A percentile compares a stretch with the other conserved stretches of the same genome.
Conservation (phyloP, 306 rosid species). For the Vigna radiata region DNA sequence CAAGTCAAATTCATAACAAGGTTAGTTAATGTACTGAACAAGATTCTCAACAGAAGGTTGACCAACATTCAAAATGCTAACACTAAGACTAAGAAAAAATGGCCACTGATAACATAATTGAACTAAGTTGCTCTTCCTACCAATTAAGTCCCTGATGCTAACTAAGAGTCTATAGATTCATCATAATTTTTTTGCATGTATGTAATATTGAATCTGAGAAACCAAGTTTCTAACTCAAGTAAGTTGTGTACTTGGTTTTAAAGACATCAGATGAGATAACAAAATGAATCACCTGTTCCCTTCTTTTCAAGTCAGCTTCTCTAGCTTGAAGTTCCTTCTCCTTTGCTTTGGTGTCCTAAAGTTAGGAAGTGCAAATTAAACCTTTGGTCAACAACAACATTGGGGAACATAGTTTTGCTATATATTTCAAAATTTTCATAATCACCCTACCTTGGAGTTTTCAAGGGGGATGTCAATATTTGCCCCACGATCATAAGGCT, state of each 20-base stretch:
- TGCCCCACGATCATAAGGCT: slow-evolving; percentile 81
- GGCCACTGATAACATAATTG: slow-evolving; percentile 11
- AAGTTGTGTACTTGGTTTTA: slow-evolving; percentile 7
- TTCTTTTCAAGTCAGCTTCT: slow-evolving; percentile 86
- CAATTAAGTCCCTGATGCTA: slow-evolving; percentile 36
- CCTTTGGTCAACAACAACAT: slow-evolving; percentile 32
- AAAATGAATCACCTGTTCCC: slow-evolving; percentile 76
- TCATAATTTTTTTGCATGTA: slow-evolving; percentile 12
- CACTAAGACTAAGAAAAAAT: slow-evolving; percentile 5
- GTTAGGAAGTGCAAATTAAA: slow-evolving; percentile 36
- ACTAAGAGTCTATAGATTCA: slow-evolving; percentile 11
- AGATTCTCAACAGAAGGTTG: slow-evolving; percentile 16
- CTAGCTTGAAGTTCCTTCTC: slow-evolving; percentile 88
- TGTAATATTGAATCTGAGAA: slow-evolving; percentile 17
- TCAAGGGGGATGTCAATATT: slow-evolving; percentile 78
- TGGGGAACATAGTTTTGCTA: slow-evolving; percentile 25
- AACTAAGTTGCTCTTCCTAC: slow-evolving; percentile 1
- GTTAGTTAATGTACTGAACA: background rate
- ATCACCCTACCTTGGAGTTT: slow-evolving; percentile 56
- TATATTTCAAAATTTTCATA: slow-evolving; percentile 40
- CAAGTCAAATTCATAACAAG: slow-evolving; percentile 37
- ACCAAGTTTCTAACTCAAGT: slow-evolving; percentile 21
- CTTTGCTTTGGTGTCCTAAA: slow-evolving; percentile 72
- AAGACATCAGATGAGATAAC: slow-evolving; percentile 31
- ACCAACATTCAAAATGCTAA: slow-evolving; percentile 11